Base-by-base conservation (phyloP, 768 basidiomycete species). In the Phlebiopsis flavidoalba region DNA sequence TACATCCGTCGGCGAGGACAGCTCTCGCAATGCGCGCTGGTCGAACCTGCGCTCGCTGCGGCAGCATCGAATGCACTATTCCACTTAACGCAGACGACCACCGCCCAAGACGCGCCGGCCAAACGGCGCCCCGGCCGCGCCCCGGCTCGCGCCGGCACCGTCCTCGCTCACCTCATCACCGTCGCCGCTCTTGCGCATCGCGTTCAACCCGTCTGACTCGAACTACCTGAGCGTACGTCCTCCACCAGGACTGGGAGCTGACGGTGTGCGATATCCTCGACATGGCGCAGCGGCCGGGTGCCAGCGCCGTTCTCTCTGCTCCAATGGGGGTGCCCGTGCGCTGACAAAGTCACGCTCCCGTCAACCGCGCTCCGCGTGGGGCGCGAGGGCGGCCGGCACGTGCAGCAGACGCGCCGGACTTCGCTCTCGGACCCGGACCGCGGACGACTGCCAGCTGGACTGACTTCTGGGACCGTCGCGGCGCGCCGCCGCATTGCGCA, bases 11-110 rank as follows among this genome's bases (percentile, higher is more conserved):
- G 97, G 97, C 22, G 96, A 96, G 33, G 97, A 99, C 70, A 97
- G 97, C 11, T 93, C n/a, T n/a, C n/a, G n/a, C 91, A 64, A 77
- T 98, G 54, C 91, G 97, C 56, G 95, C 96, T 12, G n/a, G n/a
- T 99, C 98, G 73, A 97, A 99, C 74, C 79, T 99, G 59, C 88
- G 97, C 53, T 93, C 91, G 66, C 82, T 99, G n/a, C 49, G 97
- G n/a, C n/a, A 99, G 72, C 97, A 98, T 74, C n/a, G n/a, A n/a
- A 97, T n/a, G 94, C 12, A 99, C 97, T 11, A 99, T 99, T n/a
- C 68, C 81, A 98, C 45, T 99, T n/a, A n/a, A 98, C 73, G 97
- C n/a, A 99, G 77, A 91, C 89, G 0, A n/a, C 89, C 90, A 2
- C 83, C 88, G 4, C 90, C 91, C 0, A 91, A 91, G 72, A 84